These are phyloP conservation scores for Lachancea cidri DNA, from an alignment of 805 yeast species.

Conservation along the genomic window DNA sequence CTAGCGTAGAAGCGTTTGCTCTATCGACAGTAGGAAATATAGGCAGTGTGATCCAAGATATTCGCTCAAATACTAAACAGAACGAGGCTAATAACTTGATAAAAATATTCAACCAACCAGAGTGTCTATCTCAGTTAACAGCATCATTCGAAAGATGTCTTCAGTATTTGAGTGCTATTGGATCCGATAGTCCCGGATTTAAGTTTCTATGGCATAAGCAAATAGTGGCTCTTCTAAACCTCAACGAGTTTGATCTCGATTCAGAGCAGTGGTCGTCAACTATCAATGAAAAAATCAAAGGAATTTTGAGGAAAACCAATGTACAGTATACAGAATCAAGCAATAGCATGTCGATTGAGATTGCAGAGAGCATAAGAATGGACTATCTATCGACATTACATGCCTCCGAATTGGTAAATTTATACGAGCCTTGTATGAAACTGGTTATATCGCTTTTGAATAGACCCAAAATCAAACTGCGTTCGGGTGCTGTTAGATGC, in stretches of 20 bases:
- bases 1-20: conserved; percentile 44
- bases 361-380: neutral
- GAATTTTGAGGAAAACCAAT: neutral
- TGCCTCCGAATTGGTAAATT: conserved; percentile 23
- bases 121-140: conserved; percentile 14
- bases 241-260: conserved; percentile 15
- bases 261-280: conserved; percentile 1
- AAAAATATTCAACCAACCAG: conserved; percentile 23
- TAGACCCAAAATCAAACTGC: conserved; percentile 45
- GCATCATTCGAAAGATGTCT: conserved; percentile 15
- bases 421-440: conserved; percentile 50
- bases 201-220: conserved; percentile 20
- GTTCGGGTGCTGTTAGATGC: conserved; percentile 62
- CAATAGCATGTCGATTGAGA: neutral
- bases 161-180: conserved; percentile 2
- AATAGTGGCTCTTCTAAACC: conserved; percentile 10
- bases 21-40: conserved; percentile 59
- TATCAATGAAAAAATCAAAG: neutral
- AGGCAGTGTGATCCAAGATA: conserved; percentile 45
- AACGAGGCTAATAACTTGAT: conserved; percentile 19
- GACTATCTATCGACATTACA: conserved; percentile 5
- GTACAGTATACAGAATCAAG: neutral
- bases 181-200: conserved; percentile 4
- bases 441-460: conserved; percentile 45
- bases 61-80: conserved; percentile 15